These are phyloP conservation scores for Cordyceps cicadae DNA, from an alignment of 2,329 filamentous ascomycete genomes.

Conservation along the genomic window DNA sequence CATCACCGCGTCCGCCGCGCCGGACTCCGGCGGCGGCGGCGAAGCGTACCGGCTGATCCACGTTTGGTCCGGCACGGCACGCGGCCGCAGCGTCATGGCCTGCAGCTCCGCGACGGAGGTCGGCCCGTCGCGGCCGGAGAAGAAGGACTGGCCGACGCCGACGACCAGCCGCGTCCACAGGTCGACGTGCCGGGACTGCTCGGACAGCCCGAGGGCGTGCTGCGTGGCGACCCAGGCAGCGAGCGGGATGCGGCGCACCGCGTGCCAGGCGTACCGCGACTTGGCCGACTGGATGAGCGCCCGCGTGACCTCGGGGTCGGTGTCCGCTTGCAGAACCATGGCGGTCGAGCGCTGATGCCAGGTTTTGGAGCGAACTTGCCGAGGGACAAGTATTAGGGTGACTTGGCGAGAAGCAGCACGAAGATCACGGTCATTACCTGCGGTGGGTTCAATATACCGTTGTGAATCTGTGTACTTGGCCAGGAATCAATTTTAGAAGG, in stretches of 20 bases:
- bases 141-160: conserved; percentile 59
- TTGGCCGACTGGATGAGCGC: conserved; percentile 1
- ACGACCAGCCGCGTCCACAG: conserved; percentile 66
- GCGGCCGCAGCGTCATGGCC: conserved; percentile 50
- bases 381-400: too few relatives aligned
- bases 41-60: conserved; percentile 71
- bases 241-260: conserved; percentile 33
- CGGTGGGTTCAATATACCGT: too few relatives aligned
- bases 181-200: conserved; percentile 68
- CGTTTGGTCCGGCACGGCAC: conserved; percentile 65
- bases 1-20: conserved; percentile 49
- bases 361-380: too few relatives aligned
- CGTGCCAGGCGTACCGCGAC: conserved; percentile 3
- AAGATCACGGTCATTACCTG: too few relatives aligned
- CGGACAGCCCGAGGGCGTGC: conserved; percentile 60
- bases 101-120: conserved; percentile 55
- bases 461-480: neutral
- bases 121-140: conserved; percentile 36
- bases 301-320: conserved; percentile 12
- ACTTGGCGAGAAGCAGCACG: too few relatives aligned
- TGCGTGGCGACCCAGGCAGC: conserved; percentile 53
- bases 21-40: conserved; percentile 48
- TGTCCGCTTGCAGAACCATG: conserved; percentile 7
- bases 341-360: neutral
- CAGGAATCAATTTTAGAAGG: neutral